phyloP scores from a whole-genome alignment of 257 asterid genomes.

The Primulina huaijiensis region DNA sequence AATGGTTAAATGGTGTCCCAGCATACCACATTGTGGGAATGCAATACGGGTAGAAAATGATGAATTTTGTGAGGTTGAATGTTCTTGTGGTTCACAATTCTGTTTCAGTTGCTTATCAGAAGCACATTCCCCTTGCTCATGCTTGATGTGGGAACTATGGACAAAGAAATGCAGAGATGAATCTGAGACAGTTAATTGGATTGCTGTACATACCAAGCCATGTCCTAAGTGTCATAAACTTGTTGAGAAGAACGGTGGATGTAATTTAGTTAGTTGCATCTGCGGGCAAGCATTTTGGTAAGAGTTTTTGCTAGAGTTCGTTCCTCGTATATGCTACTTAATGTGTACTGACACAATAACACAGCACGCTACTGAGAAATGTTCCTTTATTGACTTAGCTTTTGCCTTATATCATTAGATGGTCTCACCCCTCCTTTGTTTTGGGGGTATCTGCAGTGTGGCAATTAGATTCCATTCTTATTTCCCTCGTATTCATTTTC shows the following conservation, averaged over 20 bases:
- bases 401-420: background rate
- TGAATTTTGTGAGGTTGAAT: conserved; percentile 87
- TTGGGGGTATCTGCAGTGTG: background rate
- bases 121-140: conserved; percentile 98
- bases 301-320: conserved; percentile 22
- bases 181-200: conserved; percentile 96
- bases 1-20: conserved; percentile 99
- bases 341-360: conserved; percentile 1
- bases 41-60: conserved; percentile 87
- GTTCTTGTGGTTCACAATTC: conserved; percentile 90
- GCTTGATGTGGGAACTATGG: conserved; percentile 95
- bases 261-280: conserved; percentile 87
- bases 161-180: conserved; percentile 92
- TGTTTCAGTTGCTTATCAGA: conserved; percentile 89
- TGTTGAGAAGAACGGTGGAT: conserved; percentile 97
- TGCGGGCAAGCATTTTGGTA: conserved; percentile 98
- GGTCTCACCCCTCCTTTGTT: conserved; percentile 1
- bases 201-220: conserved; percentile 80
- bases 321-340: background rate
- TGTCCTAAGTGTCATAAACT: conserved; percentile 98
- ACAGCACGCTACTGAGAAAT: background rate
- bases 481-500: background rate
- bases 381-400: background rate
- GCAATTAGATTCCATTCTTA: background rate
- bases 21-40: conserved; percentile 96